Percentiles rank a stretch among this genome's conserved stretches.
These are phyloP conservation scores for Spencermartinsiella ligniputridi DNA, from an alignment of 1,139 yeast species.

Conservation along the genomic window DNA sequence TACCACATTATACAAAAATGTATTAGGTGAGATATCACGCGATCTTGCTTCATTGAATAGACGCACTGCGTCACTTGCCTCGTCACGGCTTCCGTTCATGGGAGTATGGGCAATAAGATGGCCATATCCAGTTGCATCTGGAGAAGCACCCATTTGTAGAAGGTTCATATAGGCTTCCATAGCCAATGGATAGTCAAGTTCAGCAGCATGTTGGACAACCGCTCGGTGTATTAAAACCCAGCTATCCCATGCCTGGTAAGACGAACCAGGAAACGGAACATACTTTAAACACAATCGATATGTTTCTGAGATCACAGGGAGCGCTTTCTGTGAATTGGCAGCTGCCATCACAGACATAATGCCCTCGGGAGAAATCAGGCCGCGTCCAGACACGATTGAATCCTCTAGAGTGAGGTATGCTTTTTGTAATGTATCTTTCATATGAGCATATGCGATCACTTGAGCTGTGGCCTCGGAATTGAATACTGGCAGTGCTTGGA, in stretches of 20 bases:
- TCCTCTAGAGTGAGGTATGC: conserved; percentile 22
- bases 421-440: conserved; percentile 16
- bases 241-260: conserved; percentile 25
- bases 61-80: conserved; percentile 33
- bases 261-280: conserved; percentile 27
- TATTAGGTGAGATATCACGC: conserved; percentile 29
- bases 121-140: conserved; percentile 38
- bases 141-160: conserved; percentile 31
- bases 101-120: conserved; percentile 31
- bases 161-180: conserved; percentile 28
- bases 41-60: conserved; percentile 36
- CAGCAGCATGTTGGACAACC: conserved; percentile 25
- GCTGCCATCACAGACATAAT: conserved; percentile 22
- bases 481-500: conserved; percentile 4
- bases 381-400: conserved; percentile 16
- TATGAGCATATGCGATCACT: conserved; percentile 23
- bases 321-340: conserved; percentile 12
- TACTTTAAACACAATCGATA: conserved; percentile 20
- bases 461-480: conserved; percentile 14
- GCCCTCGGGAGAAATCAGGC: conserved; percentile 24
- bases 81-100: conserved; percentile 26
- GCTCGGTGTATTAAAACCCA: conserved; percentile 29
- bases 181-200: conserved; percentile 25
- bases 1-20: conserved; percentile 37
- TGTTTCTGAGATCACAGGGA: conserved; percentile 12